These are phyloP conservation scores for Phytopythium sindhum DNA, from an alignment of 352 stramenopile genomes.

Conservation along the genomic window DNA sequence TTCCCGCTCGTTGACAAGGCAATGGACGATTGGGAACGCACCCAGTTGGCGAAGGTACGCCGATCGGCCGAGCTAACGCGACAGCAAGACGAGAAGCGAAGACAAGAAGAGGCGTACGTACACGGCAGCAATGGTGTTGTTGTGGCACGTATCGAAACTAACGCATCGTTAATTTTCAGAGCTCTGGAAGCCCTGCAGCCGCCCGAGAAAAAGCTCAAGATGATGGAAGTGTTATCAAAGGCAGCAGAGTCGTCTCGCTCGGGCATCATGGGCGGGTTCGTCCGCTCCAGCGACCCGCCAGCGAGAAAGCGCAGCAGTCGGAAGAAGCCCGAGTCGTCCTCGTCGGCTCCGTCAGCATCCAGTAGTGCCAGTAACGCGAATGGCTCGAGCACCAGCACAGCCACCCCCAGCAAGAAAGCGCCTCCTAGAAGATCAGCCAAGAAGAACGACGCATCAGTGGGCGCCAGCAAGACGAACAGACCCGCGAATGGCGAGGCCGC, in stretches of 20 bases:
- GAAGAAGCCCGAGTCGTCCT: constrained; percentile 26
- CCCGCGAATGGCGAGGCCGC: constrained; percentile 1
- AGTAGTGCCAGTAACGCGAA: constrained; percentile 4
- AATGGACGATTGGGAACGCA: constrained; percentile 34
- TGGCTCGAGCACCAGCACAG: not conserved
- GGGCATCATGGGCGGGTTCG: constrained; percentile 3
- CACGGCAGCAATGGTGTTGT: not conserved
- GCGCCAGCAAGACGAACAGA: constrained; percentile 12
- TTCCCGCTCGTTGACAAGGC: constrained; percentile 39
- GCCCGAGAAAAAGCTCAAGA: constrained; percentile 36
- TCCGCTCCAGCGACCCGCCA: constrained; percentile 9
- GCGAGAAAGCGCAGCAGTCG: constrained; percentile 23
- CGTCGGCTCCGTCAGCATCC: constrained; percentile 8
- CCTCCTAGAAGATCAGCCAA: constrained; percentile 11
- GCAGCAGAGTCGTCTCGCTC: constrained; percentile 17
- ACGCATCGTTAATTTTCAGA: constrained; percentile 4
- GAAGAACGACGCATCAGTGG: constrained; percentile 4
- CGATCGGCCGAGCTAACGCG: constrained; percentile 25
- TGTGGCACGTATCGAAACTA: not conserved
- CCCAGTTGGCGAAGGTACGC: constrained; percentile 33
- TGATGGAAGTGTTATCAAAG: constrained; percentile 28
- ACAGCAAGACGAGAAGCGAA: constrained; percentile 30
- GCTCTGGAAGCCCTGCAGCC: constrained; percentile 24
- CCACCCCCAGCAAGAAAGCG: constrained; percentile 9
- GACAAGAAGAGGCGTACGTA: constrained; percentile 22